Conservation (phyloP, 306 rosid genomes). For the Alnus rubra region DNA sequence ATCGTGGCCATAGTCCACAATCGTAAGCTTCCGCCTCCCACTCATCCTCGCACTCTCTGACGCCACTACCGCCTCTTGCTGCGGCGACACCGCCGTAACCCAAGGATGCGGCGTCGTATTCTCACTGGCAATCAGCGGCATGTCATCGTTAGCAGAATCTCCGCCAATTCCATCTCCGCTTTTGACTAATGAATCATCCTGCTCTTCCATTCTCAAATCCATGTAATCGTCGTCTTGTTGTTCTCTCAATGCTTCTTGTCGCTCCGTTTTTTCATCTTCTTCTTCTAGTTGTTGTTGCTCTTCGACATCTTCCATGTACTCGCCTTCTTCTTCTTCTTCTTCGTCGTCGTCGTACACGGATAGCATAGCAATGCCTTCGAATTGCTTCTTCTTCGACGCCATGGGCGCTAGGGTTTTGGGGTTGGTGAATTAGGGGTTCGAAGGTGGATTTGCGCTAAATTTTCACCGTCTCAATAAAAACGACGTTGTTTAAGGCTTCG, state of each 20-base stretch:
- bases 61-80: constrained; percentile 29
- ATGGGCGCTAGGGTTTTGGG: constrained; percentile 45
- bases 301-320: constrained; percentile 39
- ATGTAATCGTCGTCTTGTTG: constrained; percentile 19
- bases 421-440: background rate
- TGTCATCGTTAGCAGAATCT: constrained; percentile 41
- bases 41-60: constrained; percentile 27
- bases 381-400: constrained; percentile 71
- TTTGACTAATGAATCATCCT: constrained; percentile 40
- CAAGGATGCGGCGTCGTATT: constrained; percentile 40
- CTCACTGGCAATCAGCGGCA: constrained; percentile 30
- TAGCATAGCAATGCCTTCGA: constrained; percentile 74
- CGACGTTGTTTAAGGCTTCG: background rate
- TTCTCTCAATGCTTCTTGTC: constrained; percentile 16
- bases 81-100: constrained; percentile 39
- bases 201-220: constrained; percentile 45
- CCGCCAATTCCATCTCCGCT: constrained; percentile 27
- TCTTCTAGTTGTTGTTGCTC: constrained; percentile 30
- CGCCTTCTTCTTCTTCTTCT: constrained; percentile 60
- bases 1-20: constrained; percentile 91
- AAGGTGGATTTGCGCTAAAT: background rate
- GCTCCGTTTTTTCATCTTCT: constrained; percentile 40
- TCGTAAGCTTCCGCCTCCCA: constrained; percentile 61
- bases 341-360: constrained; percentile 80
- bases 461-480: background rate